A percentile compares a stretch with the other conserved stretches of the same genome.
phyloP scores from a whole-genome alignment of 306 rosid genomes.

The Rosa lucieae region DNA sequence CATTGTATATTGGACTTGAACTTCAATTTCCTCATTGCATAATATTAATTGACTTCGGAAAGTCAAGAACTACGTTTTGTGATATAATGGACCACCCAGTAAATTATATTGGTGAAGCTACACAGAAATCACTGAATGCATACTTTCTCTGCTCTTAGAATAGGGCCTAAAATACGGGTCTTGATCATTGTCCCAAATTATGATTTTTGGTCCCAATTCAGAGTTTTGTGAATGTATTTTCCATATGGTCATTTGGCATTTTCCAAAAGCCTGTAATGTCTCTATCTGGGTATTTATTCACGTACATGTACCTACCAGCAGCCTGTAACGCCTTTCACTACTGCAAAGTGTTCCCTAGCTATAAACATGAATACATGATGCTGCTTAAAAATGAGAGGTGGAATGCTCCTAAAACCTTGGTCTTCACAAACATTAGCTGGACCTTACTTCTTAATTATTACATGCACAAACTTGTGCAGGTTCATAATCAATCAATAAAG shows the following conservation, averaged over 20 bases:
- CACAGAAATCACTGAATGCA: slow-evolving; percentile 18
- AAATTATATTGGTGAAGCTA: neutral
- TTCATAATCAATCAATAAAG: neutral
- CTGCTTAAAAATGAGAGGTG: neutral
- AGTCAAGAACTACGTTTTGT: neutral
- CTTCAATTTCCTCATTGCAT: neutral
- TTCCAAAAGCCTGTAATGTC: neutral
- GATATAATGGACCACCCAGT: neutral
- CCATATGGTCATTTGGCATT: neutral
- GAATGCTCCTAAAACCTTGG: neutral
- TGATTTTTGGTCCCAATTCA: neutral
- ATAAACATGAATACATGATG: neutral
- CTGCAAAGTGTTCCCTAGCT: neutral
- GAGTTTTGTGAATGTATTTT: neutral
- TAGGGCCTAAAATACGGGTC: neutral
- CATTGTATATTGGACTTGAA: neutral
- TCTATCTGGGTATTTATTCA: neutral
- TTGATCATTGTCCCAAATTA: neutral
- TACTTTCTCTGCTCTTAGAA: neutral
- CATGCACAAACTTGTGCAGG: neutral
- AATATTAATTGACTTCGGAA: neutral
- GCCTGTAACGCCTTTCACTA: neutral
- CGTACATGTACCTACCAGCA: neutral
- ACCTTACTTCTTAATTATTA: neutral
- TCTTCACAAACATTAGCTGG: neutral